Evolutionary conservation across 805 yeast genomes (phyloP).

Genomic region (Priceomyces carsonii): DNA sequence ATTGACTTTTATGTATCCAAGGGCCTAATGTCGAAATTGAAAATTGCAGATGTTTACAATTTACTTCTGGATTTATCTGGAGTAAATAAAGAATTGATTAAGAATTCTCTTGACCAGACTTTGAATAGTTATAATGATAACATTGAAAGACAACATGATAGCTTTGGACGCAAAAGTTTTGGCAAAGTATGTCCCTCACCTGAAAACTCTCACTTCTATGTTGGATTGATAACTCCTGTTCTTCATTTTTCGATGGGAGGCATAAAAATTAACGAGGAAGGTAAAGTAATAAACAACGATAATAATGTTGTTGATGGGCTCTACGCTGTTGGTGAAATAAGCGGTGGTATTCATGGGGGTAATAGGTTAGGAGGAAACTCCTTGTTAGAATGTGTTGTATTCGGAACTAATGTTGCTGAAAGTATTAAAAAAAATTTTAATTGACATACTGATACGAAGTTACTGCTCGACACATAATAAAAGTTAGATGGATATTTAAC

Average conservation of each 20-base stretch:
- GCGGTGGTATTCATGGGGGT: conserved; percentile 69
- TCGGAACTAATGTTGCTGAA: conserved; percentile 31
- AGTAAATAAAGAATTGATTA: conserved; percentile 10
- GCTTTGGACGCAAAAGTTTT: conserved; percentile 33
- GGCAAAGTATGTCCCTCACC: conserved; percentile 21
- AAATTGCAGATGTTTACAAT: conserved; percentile 7
- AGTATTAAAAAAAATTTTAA: neutral
- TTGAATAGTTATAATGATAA: conserved; percentile 16
- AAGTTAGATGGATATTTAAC: no score
- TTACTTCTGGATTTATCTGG: conserved; percentile 15
- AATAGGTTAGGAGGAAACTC: conserved; percentile 63
- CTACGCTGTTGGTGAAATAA: conserved; percentile 66
- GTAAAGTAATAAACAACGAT: conserved; percentile 20
- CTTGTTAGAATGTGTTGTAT: conserved; percentile 60
- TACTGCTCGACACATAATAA: no score
- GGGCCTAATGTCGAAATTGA: conserved; percentile 26
- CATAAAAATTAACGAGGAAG: conserved; percentile 19
- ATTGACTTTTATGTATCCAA: conserved; percentile 49
- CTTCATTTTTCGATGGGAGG: conserved; percentile 31
- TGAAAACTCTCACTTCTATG: conserved; percentile 31
- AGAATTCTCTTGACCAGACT: conserved; percentile 8
- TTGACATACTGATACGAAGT: no score
- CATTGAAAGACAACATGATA: conserved; percentile 21
- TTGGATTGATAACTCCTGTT: conserved; percentile 54
- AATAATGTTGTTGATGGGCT: conserved; percentile 42